These are phyloP conservation scores for Auriscalpium microsporum DNA, from an alignment of 768 basidiomycete species.

Conservation along the genomic window DNA sequence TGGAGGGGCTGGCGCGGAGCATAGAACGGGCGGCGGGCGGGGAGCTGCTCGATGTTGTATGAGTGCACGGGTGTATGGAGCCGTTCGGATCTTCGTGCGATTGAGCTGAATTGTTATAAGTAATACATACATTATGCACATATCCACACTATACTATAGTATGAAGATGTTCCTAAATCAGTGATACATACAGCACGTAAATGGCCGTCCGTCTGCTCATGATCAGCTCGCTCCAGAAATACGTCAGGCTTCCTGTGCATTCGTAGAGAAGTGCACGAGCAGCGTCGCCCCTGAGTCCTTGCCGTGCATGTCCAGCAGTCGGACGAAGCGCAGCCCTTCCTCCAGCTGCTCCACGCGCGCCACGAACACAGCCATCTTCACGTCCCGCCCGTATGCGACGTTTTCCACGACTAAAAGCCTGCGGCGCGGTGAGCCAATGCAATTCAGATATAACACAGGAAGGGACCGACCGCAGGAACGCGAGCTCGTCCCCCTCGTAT, in stretches of 20 bases:
- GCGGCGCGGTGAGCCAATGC: constrained; percentile 1
- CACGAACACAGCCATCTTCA: constrained; percentile 43
- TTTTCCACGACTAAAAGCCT: constrained; percentile 30
- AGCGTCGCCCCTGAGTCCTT: constrained; percentile 28
- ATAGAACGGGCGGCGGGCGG: constrained; percentile 62
- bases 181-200: too few relatives aligned
- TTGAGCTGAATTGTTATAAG: too few relatives aligned
- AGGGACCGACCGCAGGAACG: constrained; percentile 38
- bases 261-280: constrained; percentile 20
- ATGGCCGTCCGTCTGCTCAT: too few relatives aligned
- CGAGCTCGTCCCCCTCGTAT: constrained; percentile 40
- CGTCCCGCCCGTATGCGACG: constrained; percentile 36
- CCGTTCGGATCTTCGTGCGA: too few relatives aligned
- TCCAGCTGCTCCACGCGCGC: constrained; percentile 39
- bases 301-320: constrained; percentile 43
- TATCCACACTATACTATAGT: too few relatives aligned
- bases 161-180: too few relatives aligned
- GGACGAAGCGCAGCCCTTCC: constrained; percentile 40
- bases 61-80: not conserved
- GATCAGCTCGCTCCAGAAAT: too few relatives aligned
- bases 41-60: constrained; percentile 32
- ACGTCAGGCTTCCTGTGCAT: too few relatives aligned
- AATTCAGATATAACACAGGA: not conserved
- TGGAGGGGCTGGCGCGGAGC: constrained; percentile 43
- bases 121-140: too few relatives aligned